A percentile compares a stretch with the other conserved stretches of the same genome.
Conservation (phyloP, 2,329 filamentous ascomycete species). For the Anthostomella pinea region DNA sequence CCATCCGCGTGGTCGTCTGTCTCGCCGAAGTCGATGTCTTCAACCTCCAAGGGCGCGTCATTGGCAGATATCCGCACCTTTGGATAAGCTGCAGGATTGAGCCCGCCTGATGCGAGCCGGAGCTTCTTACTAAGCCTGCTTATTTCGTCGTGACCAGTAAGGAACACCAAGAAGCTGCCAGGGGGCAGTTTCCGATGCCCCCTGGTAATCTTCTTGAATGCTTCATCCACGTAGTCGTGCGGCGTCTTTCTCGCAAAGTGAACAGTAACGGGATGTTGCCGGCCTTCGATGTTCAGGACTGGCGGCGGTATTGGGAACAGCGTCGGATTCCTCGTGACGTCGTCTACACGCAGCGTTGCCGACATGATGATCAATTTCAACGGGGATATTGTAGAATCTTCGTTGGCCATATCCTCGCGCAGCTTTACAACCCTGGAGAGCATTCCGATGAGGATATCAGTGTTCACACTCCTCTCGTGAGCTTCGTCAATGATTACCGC, state of each 20-base stretch:
- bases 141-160: conserved; percentile 94
- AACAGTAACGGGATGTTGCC: conserved; percentile 84
- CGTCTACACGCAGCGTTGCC: conserved; percentile 84
- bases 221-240: conserved; percentile 87
- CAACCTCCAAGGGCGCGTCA: conserved; percentile 76
- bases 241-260: conserved; percentile 85
- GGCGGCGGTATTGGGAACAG: conserved; percentile 79
- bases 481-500: conserved; percentile 94
- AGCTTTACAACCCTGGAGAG: conserved; percentile 88
- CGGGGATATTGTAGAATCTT: conserved; percentile 69
- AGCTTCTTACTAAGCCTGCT: conserved; percentile 75
- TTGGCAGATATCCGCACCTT: conserved; percentile 73
- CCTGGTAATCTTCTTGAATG: conserved; percentile 79
- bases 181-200: conserved; percentile 88
- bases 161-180: conserved; percentile 88
- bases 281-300: conserved; percentile 83
- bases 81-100: conserved; percentile 55
- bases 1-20: conserved; percentile 66
- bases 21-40: conserved; percentile 81
- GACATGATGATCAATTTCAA: conserved; percentile 98
- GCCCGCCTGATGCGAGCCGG: conserved; percentile 62
- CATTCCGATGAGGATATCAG: conserved; percentile 97
- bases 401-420: conserved; percentile 68
- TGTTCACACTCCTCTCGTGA: conserved; percentile 95
- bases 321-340: conserved; percentile 79